Base-by-base conservation (phyloP, 2,329 filamentous ascomycete genomes). In the Chaetomium globosum region DNA sequence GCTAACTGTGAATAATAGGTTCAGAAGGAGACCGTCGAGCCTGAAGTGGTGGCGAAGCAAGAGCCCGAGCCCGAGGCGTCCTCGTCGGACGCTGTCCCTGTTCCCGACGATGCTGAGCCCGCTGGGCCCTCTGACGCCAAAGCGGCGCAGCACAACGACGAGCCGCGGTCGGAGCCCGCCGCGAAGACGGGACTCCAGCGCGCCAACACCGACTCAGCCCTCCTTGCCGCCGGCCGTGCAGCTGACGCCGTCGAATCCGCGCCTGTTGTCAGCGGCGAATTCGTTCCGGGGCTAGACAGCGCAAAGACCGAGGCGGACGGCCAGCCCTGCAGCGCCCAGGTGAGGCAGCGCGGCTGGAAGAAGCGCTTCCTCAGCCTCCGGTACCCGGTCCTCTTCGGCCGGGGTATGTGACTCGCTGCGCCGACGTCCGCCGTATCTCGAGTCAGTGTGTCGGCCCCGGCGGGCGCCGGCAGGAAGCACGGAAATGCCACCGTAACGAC, bases 381-480 rank as follows among this genome's bases (percentile, higher is more conserved):
- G 2, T 68, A 68, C 33, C 69, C 69, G 4, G 48, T 55, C 23
- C 66, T 71, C 57, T 69, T 70, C 55, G 67, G 67, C 36, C 66
- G 67, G n/a, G 66, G 68, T 56, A 70, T 67, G 65, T 71, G 70
- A 71, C 68, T 70, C 60, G 66, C 62, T 61, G 53, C 52, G 57
- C 64, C 53, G 30, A 36, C 64, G 54, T 46, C 59, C 48, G 62
- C 53, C 33, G 59, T 53, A 31, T 51, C 59, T 52, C 49, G 58
- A 59, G 56, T 56, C 56, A 39, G 58, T 64, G 57, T 64, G 62
- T 66, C 46, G 63, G 46, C 53, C 67, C 60, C 60, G 56, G 51
- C 43, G 46, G 48, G 59, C 57, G 57, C 43, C 56, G 26, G 23
- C 56, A 60, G 16, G 21, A 30, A 10, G 48, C 52, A 33, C 49